Evolutionary conservation across 2,329 filamentous ascomycete species (phyloP).

Genomic region (Pestalotiopsis sp.): DNA sequence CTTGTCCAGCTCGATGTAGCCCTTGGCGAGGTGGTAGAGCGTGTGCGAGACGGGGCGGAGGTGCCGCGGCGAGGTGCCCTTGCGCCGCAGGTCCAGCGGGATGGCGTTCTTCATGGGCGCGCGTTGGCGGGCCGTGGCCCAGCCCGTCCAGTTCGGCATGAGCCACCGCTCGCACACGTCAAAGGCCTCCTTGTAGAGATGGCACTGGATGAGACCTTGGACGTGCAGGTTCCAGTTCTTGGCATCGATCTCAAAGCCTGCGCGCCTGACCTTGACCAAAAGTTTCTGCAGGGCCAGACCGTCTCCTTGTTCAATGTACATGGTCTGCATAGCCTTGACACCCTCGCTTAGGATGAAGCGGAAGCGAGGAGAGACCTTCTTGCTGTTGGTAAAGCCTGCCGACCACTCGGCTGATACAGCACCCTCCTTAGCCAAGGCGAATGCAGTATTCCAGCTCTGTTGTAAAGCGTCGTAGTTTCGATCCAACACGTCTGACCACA

Average conservation of each 20-base stretch:
- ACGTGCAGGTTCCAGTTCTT: slow-evolving; percentile 83
- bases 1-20: slow-evolving; percentile 52
- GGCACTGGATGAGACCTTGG: slow-evolving; percentile 64
- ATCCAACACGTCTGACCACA: slow-evolving; percentile 65
- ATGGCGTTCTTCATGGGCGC: slow-evolving; percentile 29
- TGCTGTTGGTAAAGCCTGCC: slow-evolving; percentile 34
- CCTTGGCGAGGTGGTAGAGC: slow-evolving; percentile 49
- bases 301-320: slow-evolving; percentile 43
- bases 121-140: slow-evolving; percentile 45
- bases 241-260: slow-evolving; percentile 75
- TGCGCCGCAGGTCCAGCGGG: slow-evolving; percentile 41
- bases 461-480: slow-evolving; percentile 62
- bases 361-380: slow-evolving; percentile 45
- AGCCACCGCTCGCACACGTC: slow-evolving; percentile 73
- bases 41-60: slow-evolving; percentile 46
- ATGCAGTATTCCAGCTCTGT: slow-evolving; percentile 66
- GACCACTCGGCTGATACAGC: slow-evolving; percentile 35
- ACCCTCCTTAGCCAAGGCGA: slow-evolving; percentile 51
- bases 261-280: slow-evolving; percentile 57
- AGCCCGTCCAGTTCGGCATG: slow-evolving; percentile 79
- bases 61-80: slow-evolving; percentile 37
- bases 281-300: slow-evolving; percentile 49
- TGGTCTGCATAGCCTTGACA: slow-evolving; percentile 50
- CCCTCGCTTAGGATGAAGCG: slow-evolving; percentile 57
- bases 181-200: slow-evolving; percentile 69